A percentile compares a stretch with the other conserved stretches of the same genome.
These are phyloP conservation scores for Dipodascus geniculatus DNA, from an alignment of 805 yeast genomes.

Conservation along the genomic window DNA sequence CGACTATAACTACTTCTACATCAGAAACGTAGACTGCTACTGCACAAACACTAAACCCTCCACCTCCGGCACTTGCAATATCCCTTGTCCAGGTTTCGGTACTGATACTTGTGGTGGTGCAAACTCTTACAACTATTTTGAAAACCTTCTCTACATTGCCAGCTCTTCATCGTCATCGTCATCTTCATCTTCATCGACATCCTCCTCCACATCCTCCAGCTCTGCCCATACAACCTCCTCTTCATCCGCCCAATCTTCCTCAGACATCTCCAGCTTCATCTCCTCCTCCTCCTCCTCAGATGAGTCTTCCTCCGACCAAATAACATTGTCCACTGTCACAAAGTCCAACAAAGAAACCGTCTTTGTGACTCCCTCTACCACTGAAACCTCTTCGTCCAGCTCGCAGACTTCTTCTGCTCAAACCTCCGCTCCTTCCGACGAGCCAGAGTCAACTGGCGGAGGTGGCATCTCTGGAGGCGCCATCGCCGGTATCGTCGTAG, in stretches of 20 bases:
- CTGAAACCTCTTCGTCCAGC: neutral
- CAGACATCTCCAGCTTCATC: constrained; percentile 8
- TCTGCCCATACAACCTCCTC: constrained; percentile 20
- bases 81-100: constrained; percentile 51
- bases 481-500: constrained; percentile 51
- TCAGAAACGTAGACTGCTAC: constrained; percentile 43
- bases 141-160: neutral
- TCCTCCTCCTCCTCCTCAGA: constrained; percentile 18
- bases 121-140: constrained; percentile 13
- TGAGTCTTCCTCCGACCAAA: constrained; percentile 17
- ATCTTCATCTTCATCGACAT: constrained; percentile 10
- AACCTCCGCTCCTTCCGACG: neutral
- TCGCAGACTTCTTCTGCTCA: neutral
- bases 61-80: constrained; percentile 30
- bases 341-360: constrained; percentile 12
- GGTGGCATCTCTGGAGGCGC: constrained; percentile 34
- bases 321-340: constrained; percentile 12
- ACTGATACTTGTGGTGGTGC: constrained; percentile 54
- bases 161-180: constrained; percentile 10
- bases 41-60: constrained; percentile 41
- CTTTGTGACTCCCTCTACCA: neutral
- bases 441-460: neutral
- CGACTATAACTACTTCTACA: constrained; percentile 1
- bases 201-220: constrained; percentile 17
- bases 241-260: constrained; percentile 16